Base-by-base conservation (phyloP, 2,329 filamentous ascomycete species). In the Pyricularia sp. region DNA sequence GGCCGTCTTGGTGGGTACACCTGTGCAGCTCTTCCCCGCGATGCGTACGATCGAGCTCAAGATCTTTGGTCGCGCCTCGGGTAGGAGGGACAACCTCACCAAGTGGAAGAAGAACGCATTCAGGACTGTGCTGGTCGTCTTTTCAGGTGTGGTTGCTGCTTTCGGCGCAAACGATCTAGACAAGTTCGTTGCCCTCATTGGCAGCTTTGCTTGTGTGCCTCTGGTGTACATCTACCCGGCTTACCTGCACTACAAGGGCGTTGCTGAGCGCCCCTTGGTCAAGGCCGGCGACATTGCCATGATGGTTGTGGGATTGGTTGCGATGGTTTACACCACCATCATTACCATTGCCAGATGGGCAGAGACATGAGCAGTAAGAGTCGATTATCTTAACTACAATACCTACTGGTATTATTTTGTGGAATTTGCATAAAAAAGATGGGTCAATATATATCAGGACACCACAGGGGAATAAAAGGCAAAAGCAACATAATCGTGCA, bases 51-150 rank as follows among this genome's bases (percentile, higher is more conserved):
- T 92, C 42, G 94, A 97, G 80, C 97, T 97, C 74, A 93, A 93
- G 73, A 84, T 98, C 6, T 99, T 98, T 79, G 97, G 92, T 28
- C 86, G 91, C 76, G 97, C 93, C 71, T 90, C 89, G 0, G 94
- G 95, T 74, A 99, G 98, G 80, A 97, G 97, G 81, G 97, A 98
- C 77, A 94, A 93, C 0, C 95, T 92, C 77, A 97, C 99, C 83
- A 99, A 99, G 83, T 99, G 95, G 95, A 92, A 98, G 85, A 99
- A 99, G 88, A 99, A 99, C 74, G 83, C 90, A 42, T 99, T 97
- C 83, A 90, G 95, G 69, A 99, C 98, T 83, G 90, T 94, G 76
- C 88, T 97, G 71, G 95, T 98, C 67, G 87, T 92, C 75, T 79
- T 95, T 30, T 98, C 94, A 76, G 92, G 94, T 0, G 80, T 89